Percentiles rank a stretch among this genome's conserved stretches.
phyloP scores from a whole-genome alignment of 1,139 yeast genomes.

The Debaryomyces psychrophilus region DNA sequence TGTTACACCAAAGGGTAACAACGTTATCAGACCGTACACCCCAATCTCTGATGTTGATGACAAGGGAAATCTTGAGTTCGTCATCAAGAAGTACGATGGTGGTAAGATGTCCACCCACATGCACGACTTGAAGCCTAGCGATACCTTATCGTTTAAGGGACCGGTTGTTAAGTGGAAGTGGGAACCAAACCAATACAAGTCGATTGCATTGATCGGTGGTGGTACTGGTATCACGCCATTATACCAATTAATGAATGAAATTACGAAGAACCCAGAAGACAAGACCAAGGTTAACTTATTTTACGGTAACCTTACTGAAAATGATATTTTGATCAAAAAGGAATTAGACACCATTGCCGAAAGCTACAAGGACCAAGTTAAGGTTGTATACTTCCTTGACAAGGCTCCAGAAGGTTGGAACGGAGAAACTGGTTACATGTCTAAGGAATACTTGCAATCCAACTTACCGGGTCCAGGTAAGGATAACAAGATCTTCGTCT shows the following conservation, averaged over 20 bases:
- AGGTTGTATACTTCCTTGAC: constrained; percentile 70
- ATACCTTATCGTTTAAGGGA: constrained; percentile 89
- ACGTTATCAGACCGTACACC: constrained; percentile 95
- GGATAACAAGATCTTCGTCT: constrained; percentile 74
- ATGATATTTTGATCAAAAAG: constrained; percentile 76
- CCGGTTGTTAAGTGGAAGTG: constrained; percentile 93
- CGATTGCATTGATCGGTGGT: constrained; percentile 89
- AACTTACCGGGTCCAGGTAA: constrained; percentile 66
- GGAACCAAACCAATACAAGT: constrained; percentile 79
- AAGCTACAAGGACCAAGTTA: constrained; percentile 66
- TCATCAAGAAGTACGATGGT: constrained; percentile 79
- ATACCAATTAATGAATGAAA: constrained; percentile 84
- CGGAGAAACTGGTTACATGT: constrained; percentile 82
- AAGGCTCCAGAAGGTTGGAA: constrained; percentile 76
- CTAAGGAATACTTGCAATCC: constrained; percentile 70
- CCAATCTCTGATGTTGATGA: constrained; percentile 75
- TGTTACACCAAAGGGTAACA: constrained; percentile 81
- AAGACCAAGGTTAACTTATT: constrained; percentile 70
- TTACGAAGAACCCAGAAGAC: constrained; percentile 75
- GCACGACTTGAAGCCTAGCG: constrained; percentile 70
- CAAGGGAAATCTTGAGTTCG: constrained; percentile 76
- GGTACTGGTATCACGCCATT: constrained; percentile 97
- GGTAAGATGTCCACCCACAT: constrained; percentile 87
- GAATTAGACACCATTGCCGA: constrained; percentile 74
- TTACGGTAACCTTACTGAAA: constrained; percentile 78